Evolutionary conservation across 768 basidiomycete genomes (phyloP), one percentile per base, ranked within the genome.

Genomic region (Naganishia friedmannii): DNA sequence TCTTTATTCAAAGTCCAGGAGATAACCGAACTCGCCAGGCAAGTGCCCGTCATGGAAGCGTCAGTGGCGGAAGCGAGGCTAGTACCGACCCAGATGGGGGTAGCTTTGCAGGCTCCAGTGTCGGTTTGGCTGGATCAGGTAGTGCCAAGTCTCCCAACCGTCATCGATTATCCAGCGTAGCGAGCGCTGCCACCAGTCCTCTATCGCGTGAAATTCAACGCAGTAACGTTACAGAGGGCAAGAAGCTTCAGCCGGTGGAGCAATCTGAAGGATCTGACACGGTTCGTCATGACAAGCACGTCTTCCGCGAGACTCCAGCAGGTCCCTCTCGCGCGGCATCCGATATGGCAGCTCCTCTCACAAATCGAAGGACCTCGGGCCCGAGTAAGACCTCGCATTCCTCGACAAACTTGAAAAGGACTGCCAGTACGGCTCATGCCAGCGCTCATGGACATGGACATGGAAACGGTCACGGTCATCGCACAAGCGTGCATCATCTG

Each of bases 1-100:
- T 81, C 76, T 81, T 79, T 68, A 71, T 81, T 31, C 78, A 79
- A 17, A 77, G 58, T 37, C 67, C 67, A 6, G 65, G 71, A 19
- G 66, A 72, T 21, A 63, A 46, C 1, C 23, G 67, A n/a, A 45
- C 9, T 37, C 60, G 60, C 0, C 60, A 42, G 15, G 39, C 39
- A 6, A 45, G 42, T 29, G 60, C 39, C 1, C 54, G 71, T 21
- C 71, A 72, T 32, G 53, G 67, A 9, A 72, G 71, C 37, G 31
- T 65, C 12, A 68, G 67, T 46, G 71, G 67, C 3, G 42, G 53
- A 5, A 68, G 67, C 19, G 71, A 72, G 13, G 67, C 45, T 7
- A 68, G 67, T 48, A 65, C 60, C 13, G 57, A 63, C n/a, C 55
- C 71, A 31, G 60, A 63, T 63, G 63, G 65, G 1, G 65, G 54